phyloP scores from a whole-genome alignment of 2,329 filamentous ascomycete genomes.

The Cladophialophora immunda region DNA sequence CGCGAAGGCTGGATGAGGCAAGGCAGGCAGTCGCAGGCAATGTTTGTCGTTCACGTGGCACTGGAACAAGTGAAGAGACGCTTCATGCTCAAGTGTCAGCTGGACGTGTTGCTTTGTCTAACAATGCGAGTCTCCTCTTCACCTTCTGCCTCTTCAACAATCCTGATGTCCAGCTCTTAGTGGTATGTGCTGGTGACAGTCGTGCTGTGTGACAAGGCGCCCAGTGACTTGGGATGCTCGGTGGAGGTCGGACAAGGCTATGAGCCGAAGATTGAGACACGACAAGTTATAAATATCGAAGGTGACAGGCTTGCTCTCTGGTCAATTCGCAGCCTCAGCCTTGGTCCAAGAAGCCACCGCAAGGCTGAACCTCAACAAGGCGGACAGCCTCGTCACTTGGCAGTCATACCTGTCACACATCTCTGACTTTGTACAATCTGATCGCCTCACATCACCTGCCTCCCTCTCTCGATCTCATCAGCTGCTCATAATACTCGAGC shows the following conservation, averaged over 20 bases:
- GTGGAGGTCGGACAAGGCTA: constrained; percentile 2
- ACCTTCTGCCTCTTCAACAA: not conserved
- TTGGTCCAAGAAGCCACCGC: not conserved
- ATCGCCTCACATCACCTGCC: not conserved
- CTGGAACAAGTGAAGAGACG: constrained; percentile 2
- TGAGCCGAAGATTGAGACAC: not conserved
- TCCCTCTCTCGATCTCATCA: not conserved
- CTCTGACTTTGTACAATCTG: not conserved
- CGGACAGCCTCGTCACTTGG: not conserved
- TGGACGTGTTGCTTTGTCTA: not conserved
- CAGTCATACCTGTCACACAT: not conserved
- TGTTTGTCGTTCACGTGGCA: constrained; percentile 1
- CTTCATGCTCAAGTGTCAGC: not conserved
- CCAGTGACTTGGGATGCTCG: not conserved
- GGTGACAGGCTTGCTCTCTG: not conserved
- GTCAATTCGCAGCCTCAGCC: not conserved
- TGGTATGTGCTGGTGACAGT: not conserved
- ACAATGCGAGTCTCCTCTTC: not conserved
- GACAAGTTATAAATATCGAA: not conserved
- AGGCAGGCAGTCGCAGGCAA: not conserved
- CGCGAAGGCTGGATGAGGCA: not conserved
- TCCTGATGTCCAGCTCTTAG: not conserved
- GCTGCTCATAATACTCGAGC: not conserved
- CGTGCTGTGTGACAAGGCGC: not conserved
- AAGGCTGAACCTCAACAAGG: not conserved